Evolutionary conservation across 495 filamentous ascomycete genomes (phyloP), one percentile per base, ranked within the genome.

Genomic region (Lentithecium fluviatile): DNA sequence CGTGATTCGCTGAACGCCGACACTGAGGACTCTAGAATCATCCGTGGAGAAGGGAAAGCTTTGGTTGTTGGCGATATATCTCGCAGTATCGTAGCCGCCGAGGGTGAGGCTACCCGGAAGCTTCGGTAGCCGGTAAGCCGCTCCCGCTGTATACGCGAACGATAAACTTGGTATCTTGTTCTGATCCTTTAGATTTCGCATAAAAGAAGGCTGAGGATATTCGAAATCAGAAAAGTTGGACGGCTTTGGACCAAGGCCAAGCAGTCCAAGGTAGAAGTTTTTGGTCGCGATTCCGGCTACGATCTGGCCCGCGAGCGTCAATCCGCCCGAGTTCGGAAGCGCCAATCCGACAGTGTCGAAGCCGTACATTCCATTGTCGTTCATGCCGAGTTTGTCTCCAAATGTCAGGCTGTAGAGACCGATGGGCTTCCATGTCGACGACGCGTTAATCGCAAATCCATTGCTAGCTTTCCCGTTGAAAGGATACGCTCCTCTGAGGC

Each of bases 81-180:
- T 68, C 1, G 78, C 77, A 1, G 69, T 57, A 65, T 83, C 80
- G 60, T 83, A 82, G 0, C 82, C 82, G 5, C 81, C 81, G 40
- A 85, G 72, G 6, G 79, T 80, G 12, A 85, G 66, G 47, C 76
- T 78, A 11, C 76, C 80, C 47, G 75, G 73, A 6, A 78, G 74
- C 45, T 77, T 66, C 49, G 81, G 79, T 17, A 77, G 58, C 69
- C 76, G 73, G 60, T 83, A 83, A 24, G 71, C 71, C 10, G 77
- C 78, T 7, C 80, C 82, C 17, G 80, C 81, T 17, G 82, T 83
- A 67, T 83, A 83, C n/a, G 75, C 79, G 72, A 75, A 83, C 43
- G 75, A 79, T 15, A 78, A 54, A 61, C 78, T 81, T 8, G 78
- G 75, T 17, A 83, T 82, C 54, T 37, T 59, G 21, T 52, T 45